Conservation (phyloP, 345 rosid species). For the Brassica carinata region DNA sequence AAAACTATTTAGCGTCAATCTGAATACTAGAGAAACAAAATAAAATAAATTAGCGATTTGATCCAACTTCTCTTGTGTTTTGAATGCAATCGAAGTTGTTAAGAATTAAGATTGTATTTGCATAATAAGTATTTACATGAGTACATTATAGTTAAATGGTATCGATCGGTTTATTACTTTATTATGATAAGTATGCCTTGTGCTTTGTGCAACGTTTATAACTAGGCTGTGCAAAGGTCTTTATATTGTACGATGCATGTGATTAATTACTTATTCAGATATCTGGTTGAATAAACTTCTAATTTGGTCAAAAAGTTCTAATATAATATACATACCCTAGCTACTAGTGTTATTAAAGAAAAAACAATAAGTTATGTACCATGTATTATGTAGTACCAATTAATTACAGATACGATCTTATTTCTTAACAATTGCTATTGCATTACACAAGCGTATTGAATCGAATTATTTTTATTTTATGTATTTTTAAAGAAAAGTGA, state of each 20-base stretch:
- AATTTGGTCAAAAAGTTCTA: too few relatives aligned
- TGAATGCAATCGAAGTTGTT: constrained; percentile 2
- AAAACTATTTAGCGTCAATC: not conserved
- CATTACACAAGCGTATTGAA: not conserved
- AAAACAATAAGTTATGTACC: not conserved
- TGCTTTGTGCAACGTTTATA: not conserved
- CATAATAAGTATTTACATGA: not conserved
- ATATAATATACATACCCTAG: not conserved
- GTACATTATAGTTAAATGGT: not conserved
- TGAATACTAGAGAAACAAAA: not conserved
- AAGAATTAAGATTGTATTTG: constrained; percentile 19
- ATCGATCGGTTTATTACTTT: not conserved
- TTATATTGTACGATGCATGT: not conserved
- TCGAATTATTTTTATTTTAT: not conserved
- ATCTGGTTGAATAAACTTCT: constrained; percentile 9
- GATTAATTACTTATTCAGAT: not conserved
- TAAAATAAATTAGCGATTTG: not conserved
- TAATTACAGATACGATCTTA: constrained; percentile 8
- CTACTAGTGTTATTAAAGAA: not conserved
- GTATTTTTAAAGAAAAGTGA: not conserved
- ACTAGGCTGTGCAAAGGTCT: not conserved
- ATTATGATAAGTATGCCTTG: not conserved
- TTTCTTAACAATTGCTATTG: constrained; percentile 1
- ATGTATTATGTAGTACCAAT: not conserved
- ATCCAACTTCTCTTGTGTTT: constrained; percentile 13